Evolutionary conservation across 2,329 filamentous ascomycete species (phyloP).

Genomic region (Colletotrichum incanum): DNA sequence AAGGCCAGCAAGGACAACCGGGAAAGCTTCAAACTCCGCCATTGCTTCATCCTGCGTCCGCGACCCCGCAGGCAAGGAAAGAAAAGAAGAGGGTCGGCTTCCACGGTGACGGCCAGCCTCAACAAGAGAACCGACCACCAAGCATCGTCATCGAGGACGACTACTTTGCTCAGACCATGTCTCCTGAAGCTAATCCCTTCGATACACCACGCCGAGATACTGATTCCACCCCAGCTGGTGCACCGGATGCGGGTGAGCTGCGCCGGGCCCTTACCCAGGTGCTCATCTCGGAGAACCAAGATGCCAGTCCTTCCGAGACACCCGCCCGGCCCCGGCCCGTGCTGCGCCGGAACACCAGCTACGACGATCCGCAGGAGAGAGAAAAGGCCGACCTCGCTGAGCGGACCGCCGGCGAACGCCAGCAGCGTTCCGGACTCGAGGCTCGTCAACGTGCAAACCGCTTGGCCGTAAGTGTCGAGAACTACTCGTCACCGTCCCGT

Average conservation of each 20-base stretch:
- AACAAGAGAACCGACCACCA: slow-evolving; percentile 47
- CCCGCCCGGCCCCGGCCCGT: slow-evolving; percentile 54
- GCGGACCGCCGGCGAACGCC: slow-evolving; percentile 54
- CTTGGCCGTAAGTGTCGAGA: slow-evolving; percentile 58
- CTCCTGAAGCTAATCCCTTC: slow-evolving; percentile 37
- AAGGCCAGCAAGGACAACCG: not conserved
- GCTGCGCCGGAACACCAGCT: slow-evolving; percentile 61
- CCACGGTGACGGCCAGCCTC: slow-evolving; percentile 17
- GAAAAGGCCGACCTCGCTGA: slow-evolving; percentile 59
- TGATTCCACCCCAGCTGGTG: slow-evolving; percentile 47
- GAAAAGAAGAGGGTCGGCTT: slow-evolving; percentile 60
- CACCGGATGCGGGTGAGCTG: slow-evolving; percentile 57
- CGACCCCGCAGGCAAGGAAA: slow-evolving; percentile 45
- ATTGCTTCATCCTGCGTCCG: slow-evolving; percentile 24
- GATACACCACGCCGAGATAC: slow-evolving; percentile 43
- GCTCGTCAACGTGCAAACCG: slow-evolving; percentile 57
- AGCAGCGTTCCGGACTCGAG: slow-evolving; percentile 58
- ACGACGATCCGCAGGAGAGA: slow-evolving; percentile 58
- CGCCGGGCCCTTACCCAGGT: slow-evolving; percentile 57
- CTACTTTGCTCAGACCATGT: slow-evolving; percentile 37
- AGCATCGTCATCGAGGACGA: slow-evolving; percentile 48
- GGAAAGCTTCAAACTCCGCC: slow-evolving; percentile 32
- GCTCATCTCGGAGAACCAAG: slow-evolving; percentile 51
- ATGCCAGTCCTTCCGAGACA: slow-evolving; percentile 37
- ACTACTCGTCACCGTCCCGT: slow-evolving; percentile 52